Percentiles rank a stretch among this genome's conserved stretches.
These are phyloP conservation scores for Phytophthora brassicae DNA, from an alignment of 352 stramenopile species.

Conservation along the genomic window DNA sequence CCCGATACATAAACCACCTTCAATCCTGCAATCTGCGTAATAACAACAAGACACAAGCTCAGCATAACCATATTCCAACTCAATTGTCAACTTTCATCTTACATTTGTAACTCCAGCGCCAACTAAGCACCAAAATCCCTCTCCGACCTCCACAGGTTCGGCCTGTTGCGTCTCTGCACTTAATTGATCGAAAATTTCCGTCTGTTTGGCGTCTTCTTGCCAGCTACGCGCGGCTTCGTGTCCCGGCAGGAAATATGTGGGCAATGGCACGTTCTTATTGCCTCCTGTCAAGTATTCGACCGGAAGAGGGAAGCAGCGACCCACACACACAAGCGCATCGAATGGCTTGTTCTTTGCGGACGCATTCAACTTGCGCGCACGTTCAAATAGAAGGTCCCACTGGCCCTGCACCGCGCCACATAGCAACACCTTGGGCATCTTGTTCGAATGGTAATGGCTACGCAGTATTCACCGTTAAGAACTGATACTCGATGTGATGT, in stretches of 20 bases:
- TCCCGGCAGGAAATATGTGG: constrained; percentile 62
- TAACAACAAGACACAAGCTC: constrained; percentile 4
- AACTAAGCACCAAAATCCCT: constrained; percentile 55
- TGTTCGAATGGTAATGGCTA: neutral
- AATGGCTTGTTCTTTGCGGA: constrained; percentile 55
- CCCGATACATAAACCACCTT: constrained; percentile 47
- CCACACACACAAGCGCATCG: constrained; percentile 63
- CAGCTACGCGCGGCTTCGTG: constrained; percentile 29
- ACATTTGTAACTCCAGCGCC: constrained; percentile 47
- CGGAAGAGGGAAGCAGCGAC: constrained; percentile 58
- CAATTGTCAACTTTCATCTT: neutral
- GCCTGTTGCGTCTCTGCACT: constrained; percentile 8
- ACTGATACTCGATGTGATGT: too few species aligned
- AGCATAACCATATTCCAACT: neutral
- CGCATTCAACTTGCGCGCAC: constrained; percentile 69
- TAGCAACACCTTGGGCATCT: constrained; percentile 80
- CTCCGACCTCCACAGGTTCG: constrained; percentile 41
- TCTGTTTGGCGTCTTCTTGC: constrained; percentile 35
- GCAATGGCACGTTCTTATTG: constrained; percentile 41
- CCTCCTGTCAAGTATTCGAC: constrained; percentile 43
- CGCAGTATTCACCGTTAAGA: neutral
- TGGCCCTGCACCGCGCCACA: constrained; percentile 61
- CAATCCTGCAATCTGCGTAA: constrained; percentile 41
- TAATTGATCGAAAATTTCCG: constrained; percentile 45
- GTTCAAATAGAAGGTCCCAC: constrained; percentile 71